Base-by-base conservation (phyloP, 306 rosid species). In the Crotalaria pallida region DNA sequence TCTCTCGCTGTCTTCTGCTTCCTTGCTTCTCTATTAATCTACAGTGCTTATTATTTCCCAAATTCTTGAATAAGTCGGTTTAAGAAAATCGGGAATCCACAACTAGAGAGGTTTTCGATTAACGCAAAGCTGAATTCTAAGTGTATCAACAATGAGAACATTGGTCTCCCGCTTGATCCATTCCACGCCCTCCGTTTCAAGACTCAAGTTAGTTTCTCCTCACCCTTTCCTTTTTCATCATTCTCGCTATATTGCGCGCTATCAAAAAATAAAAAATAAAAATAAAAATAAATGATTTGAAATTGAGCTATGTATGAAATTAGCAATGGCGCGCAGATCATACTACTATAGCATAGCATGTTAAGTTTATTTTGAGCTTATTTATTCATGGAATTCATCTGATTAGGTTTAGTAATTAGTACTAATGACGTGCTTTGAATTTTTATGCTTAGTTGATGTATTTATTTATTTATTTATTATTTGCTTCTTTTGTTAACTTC, bases 91-190 rank as follows among this genome's bases (percentile, higher is more conserved):
- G 31, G 3, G 31, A 27, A 45, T 62, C 13, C n/a, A n/a, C n/a
- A n/a, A n/a, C n/a, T n/a, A n/a, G n/a, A n/a, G n/a, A n/a, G n/a
- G n/a, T n/a, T n/a, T n/a, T n/a, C n/a, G n/a, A n/a, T n/a, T 1
- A 43, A 40, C 4, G 31, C 13, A 33, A 17, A 11, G 13, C 12
- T 22, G 21, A 43, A 59, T 67, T 71, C 13, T 21, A 58, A n/a
- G n/a, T n/a, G 22, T 36, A 5, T 74, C 68, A 69, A 80, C 36
- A 38, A 91, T 91, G 97, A 91, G 84, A 84, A 74, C 92, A 12
- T 21, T 82, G 7, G 18, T 85, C 13, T 86, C 89, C 78, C 92
- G 91, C 53, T 76, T 88, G 91, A 83, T 91, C 84, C 86, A 78
- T 65, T 84, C 95, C 53, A 68, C 77, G 33, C 77, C 92, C 59